Base-by-base conservation (phyloP, 2,329 filamentous ascomycete species). In the Hyphodiscus sp. region DNA sequence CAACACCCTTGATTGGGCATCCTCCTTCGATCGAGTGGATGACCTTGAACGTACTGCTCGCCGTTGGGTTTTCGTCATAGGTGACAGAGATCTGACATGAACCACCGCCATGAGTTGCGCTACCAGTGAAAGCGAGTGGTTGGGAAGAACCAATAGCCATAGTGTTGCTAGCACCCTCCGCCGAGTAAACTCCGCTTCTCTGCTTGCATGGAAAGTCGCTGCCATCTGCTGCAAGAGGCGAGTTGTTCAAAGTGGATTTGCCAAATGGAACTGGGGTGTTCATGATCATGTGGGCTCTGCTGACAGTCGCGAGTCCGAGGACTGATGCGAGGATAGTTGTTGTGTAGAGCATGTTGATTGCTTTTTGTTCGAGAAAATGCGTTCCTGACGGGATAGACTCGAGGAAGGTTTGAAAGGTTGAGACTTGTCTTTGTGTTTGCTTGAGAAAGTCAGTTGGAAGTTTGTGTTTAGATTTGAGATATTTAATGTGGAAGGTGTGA, bases 11-110 rank as follows among this genome's bases (percentile, higher is more conserved):
- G 0, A 85, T 78, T 0, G 91, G 90, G 69, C 94, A 97, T 15
- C 91, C 91, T 41, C 92, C 92, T 56, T 91, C 79, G 26, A 91
- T 88, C 0, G 87, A 92, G 66, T 94, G 83, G 69, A 99, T 91
- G 58, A 96, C 92, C 69, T 91, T 91, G 84, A 87, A 99, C 20
- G 80, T 77, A 0, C 82, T 86, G 60, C 80, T 69, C 60, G 79
- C 80, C 23, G 80, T 84, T 0, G 91, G 84, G 13, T 77, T 72
- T 11, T 77, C 74, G 61, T 96, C 92, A 18, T 87, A 90, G 0
- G 91, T 94, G 63, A 99, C 74, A 9, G 86, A 87, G 53, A 97
- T 73, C 65, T 99, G 94, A 74, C 94, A 97, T 0, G 89, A 95
- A 0, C 94, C 94, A 51, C 94, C 94, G 18, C 91, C 91, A 62